Base-by-base conservation (phyloP, 192 early-diverging fungal genomes). In the Coemansia sp. region DNA sequence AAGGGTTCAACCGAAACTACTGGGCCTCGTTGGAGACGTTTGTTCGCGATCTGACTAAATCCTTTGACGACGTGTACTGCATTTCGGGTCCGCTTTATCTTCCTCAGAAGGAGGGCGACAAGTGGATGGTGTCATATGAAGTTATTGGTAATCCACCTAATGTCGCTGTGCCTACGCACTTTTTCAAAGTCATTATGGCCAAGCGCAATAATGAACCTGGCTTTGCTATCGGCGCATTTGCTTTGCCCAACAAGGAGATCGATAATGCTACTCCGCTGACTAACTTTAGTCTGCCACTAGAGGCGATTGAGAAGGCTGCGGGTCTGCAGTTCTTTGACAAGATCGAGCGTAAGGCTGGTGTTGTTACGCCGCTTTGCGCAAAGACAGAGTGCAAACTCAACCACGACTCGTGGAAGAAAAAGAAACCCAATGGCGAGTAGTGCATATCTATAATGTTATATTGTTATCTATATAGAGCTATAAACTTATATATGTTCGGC, bases 1-100 rank as follows among this genome's bases (percentile, higher is more conserved):
- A 87, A 62, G 93, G 90, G 13, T 98, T 98, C 64, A 98, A 98
- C 79, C 88, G 96, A 61, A 92, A 94, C 70, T 95, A 96, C 80
- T 98, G 96, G 96, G 90, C 93, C 36, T 86, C 88, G 68, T 85
- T 98, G 55, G 96, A 98, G 79, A 80, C 82, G 62, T 95, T 95
- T 81, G 90, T 90, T 38, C 87, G 95, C 36, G 66, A 66, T 9
- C 81, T 97, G 38, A 90, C 92, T 1, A 84, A 85, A 11, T 78
- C 69, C 9, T 98, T 94, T 75, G 81, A 89, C 62, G 90, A 95
- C 73, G 93, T 98, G 10, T 93, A 93, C 69, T 90, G 95, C 33
- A 87, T 93, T 55, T 93, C 95, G 0, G 96, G 96, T 2, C 95
- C 96, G 8, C 72, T 97, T 39, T 98, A 91, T 61, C 76, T 97